A percentile compares a stretch with the other conserved stretches of the same genome.
These are phyloP conservation scores for Thelonectria rubi DNA, from an alignment of 2,329 filamentous ascomycete species.

Conservation along the genomic window DNA sequence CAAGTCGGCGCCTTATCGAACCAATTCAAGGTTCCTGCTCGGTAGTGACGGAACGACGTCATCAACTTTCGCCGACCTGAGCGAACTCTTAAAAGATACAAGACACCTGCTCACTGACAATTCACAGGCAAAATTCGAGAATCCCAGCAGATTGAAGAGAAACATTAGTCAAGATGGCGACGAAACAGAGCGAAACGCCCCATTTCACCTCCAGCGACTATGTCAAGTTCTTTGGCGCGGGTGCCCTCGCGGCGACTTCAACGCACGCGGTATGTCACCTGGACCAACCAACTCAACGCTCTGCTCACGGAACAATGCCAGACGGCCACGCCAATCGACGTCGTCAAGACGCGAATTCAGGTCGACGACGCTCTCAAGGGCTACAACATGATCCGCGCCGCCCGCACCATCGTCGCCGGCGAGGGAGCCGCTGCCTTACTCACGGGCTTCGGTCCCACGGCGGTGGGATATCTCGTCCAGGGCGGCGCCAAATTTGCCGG, in stretches of 20 bases:
- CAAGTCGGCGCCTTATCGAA: conserved; percentile 20
- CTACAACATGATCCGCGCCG: conserved; percentile 81
- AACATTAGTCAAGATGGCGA: conserved; percentile 32
- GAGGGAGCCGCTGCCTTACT: conserved; percentile 83
- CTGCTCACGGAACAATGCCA: conserved; percentile 34
- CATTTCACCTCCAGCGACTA: conserved; percentile 56
- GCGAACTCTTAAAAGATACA: conserved; percentile 17
- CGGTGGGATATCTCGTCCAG: conserved; percentile 88
- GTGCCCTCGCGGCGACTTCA: conserved; percentile 60
- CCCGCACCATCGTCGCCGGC: conserved; percentile 78
- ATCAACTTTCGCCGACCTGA: conserved; percentile 9
- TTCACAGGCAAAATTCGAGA: not conserved
- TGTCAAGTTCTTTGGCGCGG: conserved; percentile 62
- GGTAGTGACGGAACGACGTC: conserved; percentile 30
- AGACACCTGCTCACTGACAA: not conserved
- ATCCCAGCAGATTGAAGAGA: conserved; percentile 3
- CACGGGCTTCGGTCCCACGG: conserved; percentile 86
- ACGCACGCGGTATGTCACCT: conserved; percentile 58
- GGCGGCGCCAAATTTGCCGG: conserved; percentile 91
- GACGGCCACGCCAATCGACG: conserved; percentile 66
- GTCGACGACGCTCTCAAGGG: conserved; percentile 88
- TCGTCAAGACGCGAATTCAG: conserved; percentile 92
- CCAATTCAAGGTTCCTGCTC: conserved; percentile 14
- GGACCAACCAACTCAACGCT: not conserved
- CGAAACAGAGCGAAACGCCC: conserved; percentile 47